Percentiles rank a stretch among this genome's conserved stretches.
These are phyloP conservation scores for Nowakowskiella sp. DNA, from an alignment of 192 early-diverging fungal species.

Conservation along the genomic window DNA sequence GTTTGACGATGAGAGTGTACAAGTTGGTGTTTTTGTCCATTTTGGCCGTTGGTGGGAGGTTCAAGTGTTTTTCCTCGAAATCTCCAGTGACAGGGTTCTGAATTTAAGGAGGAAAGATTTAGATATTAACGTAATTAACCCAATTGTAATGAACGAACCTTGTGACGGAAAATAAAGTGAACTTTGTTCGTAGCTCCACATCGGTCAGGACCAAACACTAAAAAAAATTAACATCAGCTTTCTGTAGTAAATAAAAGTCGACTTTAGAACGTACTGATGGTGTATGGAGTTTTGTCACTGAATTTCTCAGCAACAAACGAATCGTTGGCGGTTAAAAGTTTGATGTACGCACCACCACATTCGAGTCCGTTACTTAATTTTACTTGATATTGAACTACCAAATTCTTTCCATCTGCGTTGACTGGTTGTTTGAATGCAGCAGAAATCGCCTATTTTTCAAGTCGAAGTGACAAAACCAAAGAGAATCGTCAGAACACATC, in stretches of 20 bases:
- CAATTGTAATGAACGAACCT: slow-evolving; percentile 11
- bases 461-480: slow-evolving; percentile 4
- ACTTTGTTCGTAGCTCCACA: slow-evolving; percentile 87
- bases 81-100: slow-evolving; percentile 69
- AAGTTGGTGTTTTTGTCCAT: slow-evolving; percentile 57
- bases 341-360: slow-evolving; percentile 91
- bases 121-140: slow-evolving; percentile 1
- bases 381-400: slow-evolving; percentile 86
- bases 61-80: slow-evolving; percentile 81
- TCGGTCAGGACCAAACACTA: slow-evolving; percentile 95
- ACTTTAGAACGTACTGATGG: slow-evolving; percentile 51
- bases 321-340: slow-evolving; percentile 65
- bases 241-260: neutral
- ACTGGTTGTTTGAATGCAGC: slow-evolving; percentile 59
- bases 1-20: slow-evolving; percentile 78
- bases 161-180: slow-evolving; percentile 89
- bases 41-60: slow-evolving; percentile 62
- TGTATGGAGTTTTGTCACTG: slow-evolving; percentile 78
- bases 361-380: slow-evolving; percentile 79
- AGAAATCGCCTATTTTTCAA: slow-evolving; percentile 57
- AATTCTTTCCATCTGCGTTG: slow-evolving; percentile 61
- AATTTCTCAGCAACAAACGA: slow-evolving; percentile 60
- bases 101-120: neutral
- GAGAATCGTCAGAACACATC: neutral
- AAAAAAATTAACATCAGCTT: slow-evolving; percentile 1